Evolutionary conservation across 2,329 filamentous ascomycete species (phyloP), one percentile per base, ranked within the genome.

Genomic region (Escovopsis sp.): DNA sequence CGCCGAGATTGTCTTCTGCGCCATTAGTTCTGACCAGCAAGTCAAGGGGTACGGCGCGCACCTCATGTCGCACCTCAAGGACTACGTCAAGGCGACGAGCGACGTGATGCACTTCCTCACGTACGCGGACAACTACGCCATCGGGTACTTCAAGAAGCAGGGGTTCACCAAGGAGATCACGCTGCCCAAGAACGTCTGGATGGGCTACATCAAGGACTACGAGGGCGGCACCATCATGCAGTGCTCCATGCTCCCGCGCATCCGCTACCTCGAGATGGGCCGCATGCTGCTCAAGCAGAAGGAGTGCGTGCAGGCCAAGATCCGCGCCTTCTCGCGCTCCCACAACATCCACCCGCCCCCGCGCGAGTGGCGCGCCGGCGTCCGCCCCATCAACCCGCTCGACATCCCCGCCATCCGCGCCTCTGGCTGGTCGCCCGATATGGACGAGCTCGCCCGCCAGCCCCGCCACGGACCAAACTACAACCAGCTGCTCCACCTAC

Each of bases 131-230:
- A 98, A 98, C 61, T 96, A 96, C 57, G 91, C 91, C 34, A 98
- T 94, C 50, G 91, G 91, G 10, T 98, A 96, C 61, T 98, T 98
- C 64, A 94, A 96, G 62, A 98, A 98, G 60, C 91, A 98, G 59
- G 91, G 91, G 0, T 98, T 98, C 57, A 96, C 91, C 2, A 98
- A 98, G 60, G 89, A 98, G 54, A 96, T 98, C 49, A 94, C 88
- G 0, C 75, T 98, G 1, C 84, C 91, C 45, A 83, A 80, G 54
- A 79, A 81, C 3, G 80, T 86, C 4, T 98, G 91, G 91, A 96
- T 96, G 91, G 91, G 91, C 3, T 98, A 96, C 55, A 98, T 98
- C 68, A 98, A 98, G 59, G 91, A 98, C 59, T 98, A 98, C 60
- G 91, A 98, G 63, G 91, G 91, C 45, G 91, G 91, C 45, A 98